Conservation (phyloP, 805 yeast genomes). For the Cyberlindnera amylophila region DNA sequence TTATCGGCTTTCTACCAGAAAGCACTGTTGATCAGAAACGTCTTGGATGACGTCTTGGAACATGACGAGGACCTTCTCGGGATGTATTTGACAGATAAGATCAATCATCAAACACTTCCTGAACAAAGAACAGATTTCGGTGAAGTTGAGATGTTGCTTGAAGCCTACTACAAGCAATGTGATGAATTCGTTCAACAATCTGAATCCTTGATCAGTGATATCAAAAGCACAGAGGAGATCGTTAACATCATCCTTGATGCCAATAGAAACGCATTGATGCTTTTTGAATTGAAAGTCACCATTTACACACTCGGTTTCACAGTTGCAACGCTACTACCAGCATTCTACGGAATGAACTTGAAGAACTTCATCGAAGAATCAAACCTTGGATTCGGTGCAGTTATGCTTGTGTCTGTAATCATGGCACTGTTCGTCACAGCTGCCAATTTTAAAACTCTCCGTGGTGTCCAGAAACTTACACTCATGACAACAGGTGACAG, state of each 20-base stretch:
- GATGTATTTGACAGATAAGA: slow-evolving; percentile 63
- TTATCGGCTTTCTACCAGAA: slow-evolving; percentile 73
- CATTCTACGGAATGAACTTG: slow-evolving; percentile 85
- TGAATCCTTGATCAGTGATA: slow-evolving; percentile 76
- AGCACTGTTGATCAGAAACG: slow-evolving; percentile 70
- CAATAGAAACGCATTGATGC: slow-evolving; percentile 84
- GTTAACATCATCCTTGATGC: slow-evolving; percentile 89
- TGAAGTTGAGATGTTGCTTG: slow-evolving; percentile 83
- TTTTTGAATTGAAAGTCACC: slow-evolving; percentile 76
- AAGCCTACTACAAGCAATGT: slow-evolving; percentile 85
- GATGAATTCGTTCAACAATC: slow-evolving; percentile 93
- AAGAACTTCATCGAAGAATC: slow-evolving; percentile 76
- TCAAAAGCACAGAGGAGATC: slow-evolving; percentile 87
- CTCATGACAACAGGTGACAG: slow-evolving; percentile 39
- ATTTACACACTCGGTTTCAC: slow-evolving; percentile 84
- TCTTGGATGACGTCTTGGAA: slow-evolving; percentile 78
- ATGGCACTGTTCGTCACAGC: slow-evolving; percentile 54
- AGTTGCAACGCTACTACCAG: slow-evolving; percentile 80
- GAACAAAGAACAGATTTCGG: slow-evolving; percentile 41
- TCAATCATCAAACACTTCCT: slow-evolving; percentile 2
- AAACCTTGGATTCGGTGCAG: slow-evolving; percentile 55
- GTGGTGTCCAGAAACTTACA: slow-evolving; percentile 62
- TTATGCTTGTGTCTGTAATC: slow-evolving; percentile 47
- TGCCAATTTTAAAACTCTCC: slow-evolving; percentile 52
- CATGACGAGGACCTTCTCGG: slow-evolving; percentile 80